Percentiles rank a stretch among this genome's conserved stretches.
These are phyloP conservation scores for Lignosus rhinocerotis DNA, from an alignment of 1,284 basidiomycete species.

Conservation along the genomic window DNA sequence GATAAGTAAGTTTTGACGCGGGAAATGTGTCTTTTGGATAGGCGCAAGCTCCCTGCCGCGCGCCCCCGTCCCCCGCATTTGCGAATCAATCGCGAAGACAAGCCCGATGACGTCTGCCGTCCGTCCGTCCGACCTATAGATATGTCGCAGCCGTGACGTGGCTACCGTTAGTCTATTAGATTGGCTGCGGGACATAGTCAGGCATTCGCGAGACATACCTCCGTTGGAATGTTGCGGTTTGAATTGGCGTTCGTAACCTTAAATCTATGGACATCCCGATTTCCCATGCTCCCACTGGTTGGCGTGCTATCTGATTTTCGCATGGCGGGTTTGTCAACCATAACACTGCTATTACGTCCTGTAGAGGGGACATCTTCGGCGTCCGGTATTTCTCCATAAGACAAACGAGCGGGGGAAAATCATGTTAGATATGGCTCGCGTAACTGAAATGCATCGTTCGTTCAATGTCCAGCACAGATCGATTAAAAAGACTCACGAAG, in stretches of 20 bases:
- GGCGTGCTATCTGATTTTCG: constrained; percentile 31
- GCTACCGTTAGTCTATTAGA: constrained; percentile 21
- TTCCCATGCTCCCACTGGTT: constrained; percentile 26
- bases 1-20: constrained; percentile 26
- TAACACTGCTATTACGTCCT: constrained; percentile 18
- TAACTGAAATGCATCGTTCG: constrained; percentile 12
- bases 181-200: constrained; percentile 12
- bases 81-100: constrained; percentile 11
- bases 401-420: constrained; percentile 19
- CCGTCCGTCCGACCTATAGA: constrained; percentile 9
- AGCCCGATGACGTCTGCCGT: constrained; percentile 15
- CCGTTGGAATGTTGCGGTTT: constrained; percentile 15
- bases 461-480: constrained; percentile 5
- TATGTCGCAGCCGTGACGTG: constrained; percentile 5
- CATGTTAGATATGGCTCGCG: constrained; percentile 15
- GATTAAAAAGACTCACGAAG: constrained; percentile 14
- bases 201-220: constrained; percentile 18
- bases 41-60: constrained; percentile 10
- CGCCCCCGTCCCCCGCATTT: constrained; percentile 1
- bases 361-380: constrained; percentile 30
- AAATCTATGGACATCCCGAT: constrained; percentile 10
- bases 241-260: constrained; percentile 23
- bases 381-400: constrained; percentile 30
- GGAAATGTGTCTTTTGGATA: constrained; percentile 10
- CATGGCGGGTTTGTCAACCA: constrained; percentile 22